Evolutionary conservation across 1,284 basidiomycete genomes (phyloP).

Genomic region (Mycosarcoma mackinlayi): DNA sequence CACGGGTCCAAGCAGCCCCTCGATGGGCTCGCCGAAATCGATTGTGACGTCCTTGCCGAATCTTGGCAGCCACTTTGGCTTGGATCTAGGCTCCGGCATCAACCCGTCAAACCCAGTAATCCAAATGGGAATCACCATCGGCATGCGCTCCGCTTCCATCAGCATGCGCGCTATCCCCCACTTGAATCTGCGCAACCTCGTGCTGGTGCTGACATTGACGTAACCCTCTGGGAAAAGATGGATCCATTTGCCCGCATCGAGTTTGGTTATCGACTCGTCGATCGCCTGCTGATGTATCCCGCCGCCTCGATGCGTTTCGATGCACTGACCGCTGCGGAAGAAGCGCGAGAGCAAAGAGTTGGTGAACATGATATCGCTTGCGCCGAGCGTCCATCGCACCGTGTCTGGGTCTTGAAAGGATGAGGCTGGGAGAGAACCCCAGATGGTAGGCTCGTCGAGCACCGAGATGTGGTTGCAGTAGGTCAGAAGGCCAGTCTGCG

Average conservation of each 20-base stretch:
- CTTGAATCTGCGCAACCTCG: conserved; percentile 83
- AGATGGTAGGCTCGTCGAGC: conserved; percentile 63
- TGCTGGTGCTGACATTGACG: conserved; percentile 76
- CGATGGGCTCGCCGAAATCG: conserved; percentile 60
- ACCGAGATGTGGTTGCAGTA: conserved; percentile 66
- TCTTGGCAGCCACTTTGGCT: conserved; percentile 58
- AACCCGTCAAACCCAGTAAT: conserved; percentile 74
- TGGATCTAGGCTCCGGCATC: conserved; percentile 64
- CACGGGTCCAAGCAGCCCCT: conserved; percentile 23
- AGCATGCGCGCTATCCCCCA: conserved; percentile 86
- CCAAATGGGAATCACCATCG: conserved; percentile 94
- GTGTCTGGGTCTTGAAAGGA: conserved; percentile 67
- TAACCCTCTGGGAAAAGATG: conserved; percentile 95
- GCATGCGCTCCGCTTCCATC: conserved; percentile 67
- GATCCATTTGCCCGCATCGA: conserved; percentile 88
- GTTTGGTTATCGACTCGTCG: conserved; percentile 80
- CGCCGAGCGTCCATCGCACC: conserved; percentile 86
- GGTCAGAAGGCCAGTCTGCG: conserved; percentile 57
- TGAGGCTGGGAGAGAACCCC: conserved; percentile 50
- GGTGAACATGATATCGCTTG: conserved; percentile 95
- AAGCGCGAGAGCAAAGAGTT: conserved; percentile 76
- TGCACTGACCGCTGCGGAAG: conserved; percentile 89
- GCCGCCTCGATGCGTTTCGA: conserved; percentile 88
- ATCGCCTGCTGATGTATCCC: conserved; percentile 91
- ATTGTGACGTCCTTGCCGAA: conserved; percentile 56